Percentiles rank a stretch among this genome's conserved stretches.
phyloP scores from a whole-genome alignment of 108 stramenopile genomes.

The Pseudonitzschia delicatissima region DNA sequence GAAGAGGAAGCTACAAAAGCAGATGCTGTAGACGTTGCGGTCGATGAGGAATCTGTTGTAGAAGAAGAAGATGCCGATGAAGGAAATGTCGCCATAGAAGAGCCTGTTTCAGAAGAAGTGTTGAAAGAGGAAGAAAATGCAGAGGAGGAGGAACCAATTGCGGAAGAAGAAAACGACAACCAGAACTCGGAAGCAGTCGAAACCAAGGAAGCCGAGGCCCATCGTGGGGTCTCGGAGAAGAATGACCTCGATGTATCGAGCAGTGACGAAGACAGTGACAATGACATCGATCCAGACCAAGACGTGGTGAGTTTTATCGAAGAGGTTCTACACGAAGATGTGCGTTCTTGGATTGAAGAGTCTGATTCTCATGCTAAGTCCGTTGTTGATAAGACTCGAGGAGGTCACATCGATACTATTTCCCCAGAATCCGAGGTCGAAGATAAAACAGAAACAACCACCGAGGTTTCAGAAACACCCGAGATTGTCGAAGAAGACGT shows the following conservation, averaged over 20 bases:
- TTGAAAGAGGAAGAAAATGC: constrained; percentile 10
- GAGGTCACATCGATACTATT: constrained; percentile 1
- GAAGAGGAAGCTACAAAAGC: not conserved
- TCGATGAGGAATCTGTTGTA: not conserved
- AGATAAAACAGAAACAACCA: not conserved
- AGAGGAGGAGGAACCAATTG: not conserved
- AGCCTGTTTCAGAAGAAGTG: constrained; percentile 15
- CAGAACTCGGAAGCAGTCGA: not conserved
- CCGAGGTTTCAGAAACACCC: not conserved
- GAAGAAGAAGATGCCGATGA: not conserved
- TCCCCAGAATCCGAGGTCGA: not conserved
- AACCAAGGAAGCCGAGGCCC: not conserved
- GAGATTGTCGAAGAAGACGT: not conserved
- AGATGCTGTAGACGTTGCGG: not conserved
- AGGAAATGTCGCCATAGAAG: constrained; percentile 12
- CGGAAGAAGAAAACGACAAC: not conserved
- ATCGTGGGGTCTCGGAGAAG: not conserved
- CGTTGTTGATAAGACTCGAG: constrained; percentile 15
- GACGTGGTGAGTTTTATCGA: constrained; percentile 31
- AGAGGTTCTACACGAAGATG: constrained; percentile 25
- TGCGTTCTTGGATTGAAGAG: constrained; percentile 18
- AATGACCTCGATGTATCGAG: not conserved
- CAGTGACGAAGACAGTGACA: not conserved
- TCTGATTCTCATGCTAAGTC: constrained; percentile 1
- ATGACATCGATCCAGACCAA: constrained; percentile 8